These are phyloP conservation scores for Gloeophyllum trabeum DNA, from an alignment of 768 basidiomycete genomes.

Conservation along the genomic window DNA sequence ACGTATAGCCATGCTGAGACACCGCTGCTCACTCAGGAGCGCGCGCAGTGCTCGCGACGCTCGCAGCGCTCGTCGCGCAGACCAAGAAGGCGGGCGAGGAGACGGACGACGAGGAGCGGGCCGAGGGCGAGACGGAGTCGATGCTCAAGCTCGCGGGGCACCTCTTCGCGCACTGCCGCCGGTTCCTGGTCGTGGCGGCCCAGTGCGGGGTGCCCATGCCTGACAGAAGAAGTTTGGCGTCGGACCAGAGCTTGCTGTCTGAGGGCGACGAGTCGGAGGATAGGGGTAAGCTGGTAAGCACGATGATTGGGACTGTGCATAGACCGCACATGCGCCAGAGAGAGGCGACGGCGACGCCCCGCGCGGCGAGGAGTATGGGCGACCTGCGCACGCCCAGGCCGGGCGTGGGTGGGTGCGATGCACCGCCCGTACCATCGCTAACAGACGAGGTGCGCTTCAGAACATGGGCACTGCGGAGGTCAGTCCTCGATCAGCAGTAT, in stretches of 20 bases:
- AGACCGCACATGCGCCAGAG: slow-evolving; percentile 3
- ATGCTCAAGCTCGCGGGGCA: slow-evolving; percentile 79
- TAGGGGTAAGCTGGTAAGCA: not conserved
- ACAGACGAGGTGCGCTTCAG: no score
- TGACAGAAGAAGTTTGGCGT: not conserved
- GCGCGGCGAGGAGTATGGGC: slow-evolving; percentile 40
- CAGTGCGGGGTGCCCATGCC: slow-evolving; percentile 68
- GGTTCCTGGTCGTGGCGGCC: slow-evolving; percentile 66
- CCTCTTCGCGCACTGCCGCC: slow-evolving; percentile 70
- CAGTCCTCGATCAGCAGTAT: slow-evolving; percentile 66
- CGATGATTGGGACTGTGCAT: slow-evolving; percentile 10
- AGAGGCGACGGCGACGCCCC: slow-evolving; percentile 14
- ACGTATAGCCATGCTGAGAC: no score
- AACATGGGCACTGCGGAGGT: no score
- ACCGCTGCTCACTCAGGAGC: no score
- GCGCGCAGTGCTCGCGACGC: slow-evolving; percentile 71
- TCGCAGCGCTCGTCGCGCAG: slow-evolving; percentile 76
- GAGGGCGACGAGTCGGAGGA: not conserved
- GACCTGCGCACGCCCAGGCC: slow-evolving; percentile 30
- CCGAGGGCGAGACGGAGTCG: slow-evolving; percentile 47
- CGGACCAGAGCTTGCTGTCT: not conserved
- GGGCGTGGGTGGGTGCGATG: no score
- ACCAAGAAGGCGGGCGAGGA: slow-evolving; percentile 46
- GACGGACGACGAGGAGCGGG: slow-evolving; percentile 34
- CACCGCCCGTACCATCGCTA: slow-evolving; percentile 23